Conservation (phyloP, 768 basidiomycete genomes). For the Xerocomus brunneocitrinus region DNA sequence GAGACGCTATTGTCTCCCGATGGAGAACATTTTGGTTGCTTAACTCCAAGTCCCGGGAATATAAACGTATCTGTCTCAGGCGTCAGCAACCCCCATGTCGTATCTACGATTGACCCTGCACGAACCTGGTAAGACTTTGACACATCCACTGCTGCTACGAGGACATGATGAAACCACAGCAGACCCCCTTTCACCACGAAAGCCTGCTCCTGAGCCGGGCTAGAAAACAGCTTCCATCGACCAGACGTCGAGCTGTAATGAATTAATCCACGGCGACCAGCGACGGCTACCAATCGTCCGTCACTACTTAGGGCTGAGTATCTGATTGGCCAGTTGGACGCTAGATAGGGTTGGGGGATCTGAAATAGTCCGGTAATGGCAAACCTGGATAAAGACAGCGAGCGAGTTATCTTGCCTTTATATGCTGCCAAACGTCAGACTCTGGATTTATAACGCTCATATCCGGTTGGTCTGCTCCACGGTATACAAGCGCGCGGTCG, state of each 20-base stretch:
- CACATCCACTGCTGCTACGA: slow-evolving; percentile 86
- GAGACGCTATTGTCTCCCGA: slow-evolving; percentile 68
- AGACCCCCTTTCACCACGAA: slow-evolving; percentile 88
- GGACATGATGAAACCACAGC: slow-evolving; percentile 94
- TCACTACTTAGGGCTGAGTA: slow-evolving; percentile 90
- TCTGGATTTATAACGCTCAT: slow-evolving; percentile 98
- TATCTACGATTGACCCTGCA: slow-evolving; percentile 5
- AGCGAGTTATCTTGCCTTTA: slow-evolving; percentile 54
- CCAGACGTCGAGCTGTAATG: slow-evolving; percentile 95
- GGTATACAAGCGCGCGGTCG: slow-evolving; percentile 87
- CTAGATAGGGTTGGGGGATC: slow-evolving; percentile 87
- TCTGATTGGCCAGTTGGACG: slow-evolving; percentile 89
- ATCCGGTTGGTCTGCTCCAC: slow-evolving; percentile 96
- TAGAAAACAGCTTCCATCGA: slow-evolving; percentile 87
- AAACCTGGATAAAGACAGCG: background rate
- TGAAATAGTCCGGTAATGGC: slow-evolving; percentile 27
- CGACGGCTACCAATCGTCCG: slow-evolving; percentile 87
- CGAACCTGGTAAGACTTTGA: slow-evolving; percentile 72
- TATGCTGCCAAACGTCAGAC: slow-evolving; percentile 96
- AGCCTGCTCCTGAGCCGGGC: slow-evolving; percentile 77
- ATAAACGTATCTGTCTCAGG: slow-evolving; percentile 71
- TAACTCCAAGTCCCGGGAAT: slow-evolving; percentile 88
- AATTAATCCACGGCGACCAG: slow-evolving; percentile 83
- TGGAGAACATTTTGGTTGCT: slow-evolving; percentile 79
- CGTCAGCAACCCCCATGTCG: background rate